These are phyloP conservation scores for Actinomortierella ambigua DNA, from an alignment of 371 early-diverging fungal genomes.

Conservation along the genomic window DNA sequence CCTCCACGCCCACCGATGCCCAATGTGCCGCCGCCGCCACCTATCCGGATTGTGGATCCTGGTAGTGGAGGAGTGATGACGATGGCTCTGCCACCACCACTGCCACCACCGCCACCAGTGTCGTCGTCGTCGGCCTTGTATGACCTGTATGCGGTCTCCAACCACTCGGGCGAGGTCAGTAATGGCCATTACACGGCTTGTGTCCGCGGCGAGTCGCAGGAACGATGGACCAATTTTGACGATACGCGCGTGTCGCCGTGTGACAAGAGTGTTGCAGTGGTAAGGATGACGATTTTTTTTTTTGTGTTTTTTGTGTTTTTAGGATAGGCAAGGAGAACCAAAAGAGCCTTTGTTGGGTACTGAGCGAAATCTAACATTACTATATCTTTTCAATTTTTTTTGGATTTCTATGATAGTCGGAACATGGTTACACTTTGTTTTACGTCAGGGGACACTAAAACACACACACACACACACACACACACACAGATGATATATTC, in stretches of 20 bases:
- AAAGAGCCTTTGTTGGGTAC: background rate
- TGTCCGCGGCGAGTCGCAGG: conserved; percentile 77
- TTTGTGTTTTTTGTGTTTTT: background rate
- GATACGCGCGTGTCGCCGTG: conserved; percentile 83
- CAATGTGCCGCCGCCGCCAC: conserved; percentile 11
- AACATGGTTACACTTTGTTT: conserved; percentile 65
- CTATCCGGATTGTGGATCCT: background rate
- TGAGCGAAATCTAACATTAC: background rate
- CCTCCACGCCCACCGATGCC: conserved; percentile 27
- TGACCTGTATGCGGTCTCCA: conserved; percentile 93
- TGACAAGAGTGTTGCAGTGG: conserved; percentile 67
- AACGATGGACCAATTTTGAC: conserved; percentile 93
- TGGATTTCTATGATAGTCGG: conserved; percentile 28
- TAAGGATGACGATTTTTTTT: conserved; percentile 29
- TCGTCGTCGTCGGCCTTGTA: conserved; percentile 53
- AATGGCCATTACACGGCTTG: conserved; percentile 97
- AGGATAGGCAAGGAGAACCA: background rate
- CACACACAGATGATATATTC: too few species aligned
- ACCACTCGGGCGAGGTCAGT: conserved; percentile 91
- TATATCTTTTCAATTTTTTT: background rate
- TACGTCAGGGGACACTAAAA: conserved; percentile 52
- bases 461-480: too few species aligned
- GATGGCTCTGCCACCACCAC: conserved; percentile 3
- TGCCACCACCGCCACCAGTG: conserved; percentile 1
- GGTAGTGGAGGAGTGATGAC: conserved; percentile 1